phyloP scores from a whole-genome alignment of 176 grass and related monocot genomes.

The Triticum turgidum region DNA sequence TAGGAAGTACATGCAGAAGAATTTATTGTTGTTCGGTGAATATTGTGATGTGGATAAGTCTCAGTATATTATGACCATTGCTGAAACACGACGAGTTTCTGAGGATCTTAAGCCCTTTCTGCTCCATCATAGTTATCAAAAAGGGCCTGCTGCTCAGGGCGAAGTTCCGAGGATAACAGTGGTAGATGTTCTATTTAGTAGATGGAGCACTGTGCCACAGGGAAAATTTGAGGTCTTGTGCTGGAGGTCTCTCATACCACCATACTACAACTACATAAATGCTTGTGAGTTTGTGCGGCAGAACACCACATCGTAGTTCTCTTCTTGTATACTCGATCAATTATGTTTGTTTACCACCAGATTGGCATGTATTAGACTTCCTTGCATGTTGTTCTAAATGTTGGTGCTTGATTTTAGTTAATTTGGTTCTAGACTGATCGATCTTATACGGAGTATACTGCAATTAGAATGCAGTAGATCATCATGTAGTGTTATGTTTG shows the following conservation, averaged over 20 bases:
- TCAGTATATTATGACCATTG: neutral
- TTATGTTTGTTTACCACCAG: neutral
- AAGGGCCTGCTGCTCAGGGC: neutral
- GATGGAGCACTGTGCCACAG: neutral
- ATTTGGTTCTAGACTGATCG: neutral
- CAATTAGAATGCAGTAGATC: neutral
- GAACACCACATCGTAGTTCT: neutral
- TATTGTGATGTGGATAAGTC: neutral
- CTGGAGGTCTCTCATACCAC: neutral
- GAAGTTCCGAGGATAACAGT: neutral
- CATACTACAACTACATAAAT: neutral
- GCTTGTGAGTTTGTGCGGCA: neutral
- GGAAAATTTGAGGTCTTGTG: neutral
- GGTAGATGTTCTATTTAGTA: too few species aligned
- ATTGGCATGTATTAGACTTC: neutral
- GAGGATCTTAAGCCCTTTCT: neutral
- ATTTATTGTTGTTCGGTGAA: neutral
- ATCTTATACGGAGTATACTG: neutral
- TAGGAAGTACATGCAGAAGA: neutral
- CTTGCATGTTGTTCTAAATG: neutral
- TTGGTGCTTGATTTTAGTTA: neutral
- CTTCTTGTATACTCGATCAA: neutral
- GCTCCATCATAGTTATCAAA: neutral
- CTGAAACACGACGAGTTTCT: neutral
- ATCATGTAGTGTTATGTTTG: neutral